These are phyloP conservation scores for Mortierella sp. DNA, from an alignment of 371 early-diverging fungal genomes.

Conservation along the genomic window DNA sequence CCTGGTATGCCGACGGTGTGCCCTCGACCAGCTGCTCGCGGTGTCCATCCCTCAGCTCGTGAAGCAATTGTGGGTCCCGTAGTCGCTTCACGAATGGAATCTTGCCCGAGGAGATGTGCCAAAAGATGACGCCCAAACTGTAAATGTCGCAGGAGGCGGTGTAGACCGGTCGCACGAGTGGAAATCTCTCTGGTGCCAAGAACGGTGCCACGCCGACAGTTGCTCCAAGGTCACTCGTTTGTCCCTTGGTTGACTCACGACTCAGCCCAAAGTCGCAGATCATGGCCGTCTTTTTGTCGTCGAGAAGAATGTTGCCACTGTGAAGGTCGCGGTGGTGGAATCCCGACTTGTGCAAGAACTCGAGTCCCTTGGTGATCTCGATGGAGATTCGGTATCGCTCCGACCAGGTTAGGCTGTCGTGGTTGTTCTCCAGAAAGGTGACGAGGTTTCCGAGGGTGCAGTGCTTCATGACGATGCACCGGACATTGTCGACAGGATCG, in stretches of 20 bases:
- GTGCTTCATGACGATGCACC: constrained; percentile 56
- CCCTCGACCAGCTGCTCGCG: constrained; percentile 47
- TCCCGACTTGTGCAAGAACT: constrained; percentile 57
- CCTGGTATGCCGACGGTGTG: constrained; percentile 42
- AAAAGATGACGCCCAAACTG: constrained; percentile 58
- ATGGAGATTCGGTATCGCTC: constrained; percentile 53
- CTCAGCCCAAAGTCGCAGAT: constrained; percentile 56
- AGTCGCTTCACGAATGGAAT: constrained; percentile 46
- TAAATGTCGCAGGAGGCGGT: constrained; percentile 51
- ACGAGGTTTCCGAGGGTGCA: constrained; percentile 49
- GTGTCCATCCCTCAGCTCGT: constrained; percentile 38
- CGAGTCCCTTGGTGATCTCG: constrained; percentile 55
- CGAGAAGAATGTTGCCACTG: constrained; percentile 55
- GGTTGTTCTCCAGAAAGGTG: constrained; percentile 40
- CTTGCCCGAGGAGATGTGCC: constrained; percentile 56
- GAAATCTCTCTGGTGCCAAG: constrained; percentile 54
- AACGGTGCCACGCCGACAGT: constrained; percentile 54
- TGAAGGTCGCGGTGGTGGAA: constrained; percentile 56
- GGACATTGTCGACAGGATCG: constrained; percentile 42
- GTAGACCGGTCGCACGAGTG: constrained; percentile 39
- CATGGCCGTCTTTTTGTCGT: constrained; percentile 53
- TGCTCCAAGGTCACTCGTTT: constrained; percentile 37
- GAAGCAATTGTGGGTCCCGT: constrained; percentile 32
- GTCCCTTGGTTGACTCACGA: constrained; percentile 33
- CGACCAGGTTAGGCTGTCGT: constrained; percentile 40